Evolutionary conservation across 768 basidiomycete genomes (phyloP), one percentile per base, ranked within the genome.

Genomic region (Boletus insuetus): DNA sequence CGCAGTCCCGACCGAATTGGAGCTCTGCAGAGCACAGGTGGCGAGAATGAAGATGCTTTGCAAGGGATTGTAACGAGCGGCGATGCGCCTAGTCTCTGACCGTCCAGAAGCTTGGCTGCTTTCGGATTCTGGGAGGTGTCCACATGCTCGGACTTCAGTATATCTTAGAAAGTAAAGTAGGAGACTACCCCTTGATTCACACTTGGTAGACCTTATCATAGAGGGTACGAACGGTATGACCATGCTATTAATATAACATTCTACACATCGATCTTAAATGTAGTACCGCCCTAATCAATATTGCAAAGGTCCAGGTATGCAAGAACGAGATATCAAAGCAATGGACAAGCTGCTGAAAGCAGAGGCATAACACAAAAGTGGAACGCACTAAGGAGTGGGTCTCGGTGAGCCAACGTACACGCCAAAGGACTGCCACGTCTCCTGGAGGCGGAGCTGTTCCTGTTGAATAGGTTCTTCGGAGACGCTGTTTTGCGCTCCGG

Each of bases 21-120:
- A 75, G 56, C 77, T 94, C n/a, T 94, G 92, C 65, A 82, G 75
- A 56, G 78, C 79, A 9, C 93, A 95, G 67, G 81, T 86, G 1
- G 72, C 73, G 20, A 75, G 89, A 55, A 90, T 89, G 20, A 89
- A 87, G 73, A 67, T 74, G 66, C 67, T 91, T 6, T 96, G 93
- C 64, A 79, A 78, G 64, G 80, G 81, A 7, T 62, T 92, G 49
- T 92, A 50, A 12, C 26, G 19, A 19, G 19, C 7, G 40, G 4
- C 40, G 40, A 12, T 8, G 12, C 19, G 39, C n/a, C 34, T 35
- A 35, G 34, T 35, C 34, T 35, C 34, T 1, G 14, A 35, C 34
- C 6, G 12, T 14, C 34, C 14, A 35, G 26, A 9, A 5, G 10
- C 6, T n/a, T 19, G 39, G 39, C 12, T 4, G 20, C 6, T 37